Evolutionary conservation across 345 rosid genomes (phyloP).

Genomic region (Nasturtium officinale): DNA sequence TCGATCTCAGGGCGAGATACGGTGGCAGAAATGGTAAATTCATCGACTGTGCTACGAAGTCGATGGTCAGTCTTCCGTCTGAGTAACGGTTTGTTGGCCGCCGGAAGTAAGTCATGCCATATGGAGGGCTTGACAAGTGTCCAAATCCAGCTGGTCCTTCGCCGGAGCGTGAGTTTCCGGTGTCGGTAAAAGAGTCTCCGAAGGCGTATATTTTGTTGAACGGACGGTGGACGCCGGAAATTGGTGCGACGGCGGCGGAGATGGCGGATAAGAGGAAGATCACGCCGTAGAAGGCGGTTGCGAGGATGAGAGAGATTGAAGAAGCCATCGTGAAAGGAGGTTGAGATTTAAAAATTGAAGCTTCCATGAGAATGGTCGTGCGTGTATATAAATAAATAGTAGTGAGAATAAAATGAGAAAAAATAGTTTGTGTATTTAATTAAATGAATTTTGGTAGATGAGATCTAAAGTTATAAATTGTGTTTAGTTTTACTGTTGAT

Average conservation of each 20-base stretch:
- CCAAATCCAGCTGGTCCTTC: constrained; percentile 75
- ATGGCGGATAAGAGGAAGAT: constrained; percentile 39
- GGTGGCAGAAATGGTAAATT: constrained; percentile 80
- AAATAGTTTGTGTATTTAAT: neutral
- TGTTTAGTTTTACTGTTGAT: neutral
- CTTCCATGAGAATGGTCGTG: constrained; percentile 7
- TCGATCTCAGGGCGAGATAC: constrained; percentile 46
- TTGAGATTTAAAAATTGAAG: constrained; percentile 19
- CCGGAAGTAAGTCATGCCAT: constrained; percentile 80
- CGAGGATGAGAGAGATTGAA: constrained; percentile 20
- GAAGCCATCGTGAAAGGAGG: constrained; percentile 35
- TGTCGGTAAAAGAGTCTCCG: constrained; percentile 94
- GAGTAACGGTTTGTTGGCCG: constrained; percentile 88
- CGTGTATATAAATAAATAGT: neutral
- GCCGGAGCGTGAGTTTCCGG: constrained; percentile 74
- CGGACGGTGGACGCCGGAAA: constrained; percentile 40
- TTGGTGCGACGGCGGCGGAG: neutral
- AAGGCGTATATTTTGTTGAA: constrained; percentile 84
- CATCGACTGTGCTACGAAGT: constrained; percentile 71
- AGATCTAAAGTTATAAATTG: neutral
- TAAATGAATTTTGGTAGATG: neutral
- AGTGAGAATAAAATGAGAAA: neutral
- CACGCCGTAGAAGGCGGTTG: constrained; percentile 21
- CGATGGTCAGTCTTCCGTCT: constrained; percentile 85
- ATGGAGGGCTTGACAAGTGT: constrained; percentile 78